Percentiles rank a stretch among this genome's conserved stretches.
Conservation (phyloP, 768 basidiomycete species). For the Agrocybe pediades region DNA sequence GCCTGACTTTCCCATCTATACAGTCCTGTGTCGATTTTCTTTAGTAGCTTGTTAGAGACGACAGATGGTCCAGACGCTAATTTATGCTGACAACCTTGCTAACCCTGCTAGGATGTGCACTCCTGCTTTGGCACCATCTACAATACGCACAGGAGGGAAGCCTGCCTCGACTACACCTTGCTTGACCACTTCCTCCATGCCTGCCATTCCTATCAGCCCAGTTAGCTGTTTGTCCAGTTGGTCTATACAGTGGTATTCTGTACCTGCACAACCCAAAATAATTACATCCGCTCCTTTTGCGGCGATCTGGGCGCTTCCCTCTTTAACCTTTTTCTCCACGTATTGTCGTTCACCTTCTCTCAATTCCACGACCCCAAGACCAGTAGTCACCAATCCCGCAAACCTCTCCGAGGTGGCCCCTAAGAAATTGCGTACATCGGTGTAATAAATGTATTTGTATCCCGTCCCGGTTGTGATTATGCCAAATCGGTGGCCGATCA, state of each 20-base stretch:
- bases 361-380: constrained; percentile 35
- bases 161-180: constrained; percentile 28
- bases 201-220: constrained; percentile 30
- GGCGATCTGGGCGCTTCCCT: constrained; percentile 29
- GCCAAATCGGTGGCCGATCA: constrained; percentile 37
- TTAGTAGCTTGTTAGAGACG: neutral
- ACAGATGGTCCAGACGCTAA: neutral
- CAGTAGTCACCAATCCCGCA: constrained; percentile 33
- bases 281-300: constrained; percentile 36
- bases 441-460: constrained; percentile 32
- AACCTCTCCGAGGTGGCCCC: constrained; percentile 35
- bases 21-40: neutral
- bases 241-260: neutral
- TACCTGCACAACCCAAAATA: constrained; percentile 39
- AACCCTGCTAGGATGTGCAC: constrained; percentile 34
- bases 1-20: constrained; percentile 5
- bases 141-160: constrained; percentile 26
- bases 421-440: constrained; percentile 34
- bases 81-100: constrained; percentile 26
- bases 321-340: constrained; percentile 31
- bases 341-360: constrained; percentile 29
- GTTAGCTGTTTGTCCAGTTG: neutral
- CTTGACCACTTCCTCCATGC: constrained; percentile 35
- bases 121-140: constrained; percentile 41
- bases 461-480: constrained; percentile 37